Percentiles rank a stretch among this genome's conserved stretches.
Conservation (phyloP, 2,329 filamentous ascomycete species). For the Xylariaceae sp. region DNA sequence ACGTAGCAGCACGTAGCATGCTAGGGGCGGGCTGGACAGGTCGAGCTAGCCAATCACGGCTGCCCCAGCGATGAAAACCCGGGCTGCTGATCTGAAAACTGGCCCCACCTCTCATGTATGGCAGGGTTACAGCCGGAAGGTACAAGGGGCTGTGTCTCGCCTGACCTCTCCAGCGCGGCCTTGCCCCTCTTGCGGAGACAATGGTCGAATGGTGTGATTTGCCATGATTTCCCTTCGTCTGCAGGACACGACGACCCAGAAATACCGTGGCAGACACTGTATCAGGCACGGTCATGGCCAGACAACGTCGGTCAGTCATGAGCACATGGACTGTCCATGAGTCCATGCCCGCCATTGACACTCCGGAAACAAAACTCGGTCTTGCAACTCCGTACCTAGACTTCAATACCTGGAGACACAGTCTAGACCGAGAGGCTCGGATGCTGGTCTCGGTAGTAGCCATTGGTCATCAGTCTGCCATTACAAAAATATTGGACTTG, state of each 20-base stretch:
- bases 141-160: background rate
- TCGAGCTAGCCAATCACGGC: slow-evolving; percentile 3
- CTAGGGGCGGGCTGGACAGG: slow-evolving; percentile 16
- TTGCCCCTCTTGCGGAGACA: background rate
- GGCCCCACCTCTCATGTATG: background rate
- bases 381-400: background rate
- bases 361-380: background rate
- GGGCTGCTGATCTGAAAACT: slow-evolving; percentile 10
- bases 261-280: background rate
- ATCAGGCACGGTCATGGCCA: background rate
- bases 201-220: background rate
- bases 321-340: background rate
- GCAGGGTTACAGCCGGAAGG: slow-evolving; percentile 1
- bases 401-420: background rate
- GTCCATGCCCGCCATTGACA: too few species aligned
- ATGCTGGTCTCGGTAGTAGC: background rate
- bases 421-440: background rate
- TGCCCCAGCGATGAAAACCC: slow-evolving; percentile 20
- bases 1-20: background rate
- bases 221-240: background rate
- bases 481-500: background rate
- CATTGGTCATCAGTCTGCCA: background rate
- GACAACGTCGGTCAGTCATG: background rate
- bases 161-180: background rate
- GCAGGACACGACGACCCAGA: background rate